Percentiles rank a stretch among this genome's conserved stretches.
Conservation (phyloP, 352 stramenopile species). For the Pythium chondricola region DNA sequence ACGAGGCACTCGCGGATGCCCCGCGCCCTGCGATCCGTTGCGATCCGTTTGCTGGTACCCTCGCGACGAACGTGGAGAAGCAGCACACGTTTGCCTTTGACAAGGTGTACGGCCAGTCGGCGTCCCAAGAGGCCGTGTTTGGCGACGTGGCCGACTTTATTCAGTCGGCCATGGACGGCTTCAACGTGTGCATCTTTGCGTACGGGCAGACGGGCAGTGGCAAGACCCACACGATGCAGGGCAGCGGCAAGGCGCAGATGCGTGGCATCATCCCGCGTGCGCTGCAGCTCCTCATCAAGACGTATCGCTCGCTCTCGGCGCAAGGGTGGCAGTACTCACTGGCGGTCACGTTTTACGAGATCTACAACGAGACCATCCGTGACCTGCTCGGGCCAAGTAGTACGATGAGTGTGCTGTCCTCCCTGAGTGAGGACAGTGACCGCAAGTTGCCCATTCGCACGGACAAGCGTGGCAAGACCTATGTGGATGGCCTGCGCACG, state of each 20-base stretch:
- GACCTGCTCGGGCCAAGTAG: conserved; percentile 90
- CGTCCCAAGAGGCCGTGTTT: conserved; percentile 96
- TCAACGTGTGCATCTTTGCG: conserved; percentile 98
- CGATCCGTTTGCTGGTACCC: conserved; percentile 64
- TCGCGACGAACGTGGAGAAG: conserved; percentile 65
- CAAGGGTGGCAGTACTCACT: conserved; percentile 96
- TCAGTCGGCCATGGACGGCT: conserved; percentile 95
- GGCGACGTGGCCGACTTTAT: conserved; percentile 85
- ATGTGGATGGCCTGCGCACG: conserved; percentile 86
- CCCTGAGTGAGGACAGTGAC: conserved; percentile 13
- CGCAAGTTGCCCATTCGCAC: conserved; percentile 81
- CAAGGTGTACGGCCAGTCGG: conserved; percentile 94
- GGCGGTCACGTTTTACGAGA: conserved; percentile 98
- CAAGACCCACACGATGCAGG: conserved; percentile 99
- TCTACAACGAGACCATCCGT: conserved; percentile 99
- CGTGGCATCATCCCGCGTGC: conserved; percentile 97
- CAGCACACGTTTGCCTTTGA: conserved; percentile 95
- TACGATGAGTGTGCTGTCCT: conserved; percentile 2
- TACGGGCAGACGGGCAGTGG: conserved; percentile 97
- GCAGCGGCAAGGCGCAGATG: conserved; percentile 93
- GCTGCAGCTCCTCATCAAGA: conserved; percentile 89
- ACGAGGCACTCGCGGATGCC: conserved; percentile 36
- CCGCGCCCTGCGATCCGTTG: conserved; percentile 51
- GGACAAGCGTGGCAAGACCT: conserved; percentile 74
- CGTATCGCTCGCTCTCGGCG: conserved; percentile 50